Evolutionary conservation across 176 grass and related monocot genomes (phyloP).

Genomic region (Avena eriantha): DNA sequence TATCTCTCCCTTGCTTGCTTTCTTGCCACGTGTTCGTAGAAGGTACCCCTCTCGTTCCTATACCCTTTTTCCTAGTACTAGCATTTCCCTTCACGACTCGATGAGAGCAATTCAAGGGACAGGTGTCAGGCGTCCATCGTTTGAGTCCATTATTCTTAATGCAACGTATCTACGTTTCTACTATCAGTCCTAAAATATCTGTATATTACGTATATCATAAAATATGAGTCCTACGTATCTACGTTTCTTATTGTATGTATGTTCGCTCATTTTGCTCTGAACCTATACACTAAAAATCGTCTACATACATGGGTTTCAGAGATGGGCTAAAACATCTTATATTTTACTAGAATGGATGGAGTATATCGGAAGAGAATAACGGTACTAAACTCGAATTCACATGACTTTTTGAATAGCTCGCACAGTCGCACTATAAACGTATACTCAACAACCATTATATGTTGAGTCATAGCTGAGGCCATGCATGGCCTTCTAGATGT

Average conservation of each 20-base stretch:
- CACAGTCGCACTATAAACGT: neutral
- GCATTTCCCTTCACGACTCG: neutral
- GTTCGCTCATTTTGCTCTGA: too few relatives aligned
- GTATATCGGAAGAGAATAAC: neutral
- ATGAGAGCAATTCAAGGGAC: conserved; percentile 37
- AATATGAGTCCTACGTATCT: too few relatives aligned
- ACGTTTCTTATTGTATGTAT: too few relatives aligned
- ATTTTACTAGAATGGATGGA: too few relatives aligned
- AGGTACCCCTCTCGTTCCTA: neutral
- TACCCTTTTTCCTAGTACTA: neutral
- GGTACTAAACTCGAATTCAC: neutral
- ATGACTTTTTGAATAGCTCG: neutral
- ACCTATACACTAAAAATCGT: neutral
- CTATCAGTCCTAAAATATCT: neutral
- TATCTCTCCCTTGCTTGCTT: conserved; percentile 17
- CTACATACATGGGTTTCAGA: too few relatives aligned
- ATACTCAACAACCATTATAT: conserved; percentile 18
- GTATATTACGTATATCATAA: conserved; percentile 14
- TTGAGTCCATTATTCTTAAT: neutral
- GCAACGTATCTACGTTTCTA: neutral
- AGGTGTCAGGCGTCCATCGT: conserved; percentile 26
- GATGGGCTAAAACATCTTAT: too few relatives aligned
- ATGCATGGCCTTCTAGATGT: conserved; percentile 39
- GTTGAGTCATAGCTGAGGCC: conserved; percentile 30
- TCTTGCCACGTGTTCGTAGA: neutral